Conservation (phyloP, 23 red algal species). For the Cyanidiococcus yangmingshanensis region DNA sequence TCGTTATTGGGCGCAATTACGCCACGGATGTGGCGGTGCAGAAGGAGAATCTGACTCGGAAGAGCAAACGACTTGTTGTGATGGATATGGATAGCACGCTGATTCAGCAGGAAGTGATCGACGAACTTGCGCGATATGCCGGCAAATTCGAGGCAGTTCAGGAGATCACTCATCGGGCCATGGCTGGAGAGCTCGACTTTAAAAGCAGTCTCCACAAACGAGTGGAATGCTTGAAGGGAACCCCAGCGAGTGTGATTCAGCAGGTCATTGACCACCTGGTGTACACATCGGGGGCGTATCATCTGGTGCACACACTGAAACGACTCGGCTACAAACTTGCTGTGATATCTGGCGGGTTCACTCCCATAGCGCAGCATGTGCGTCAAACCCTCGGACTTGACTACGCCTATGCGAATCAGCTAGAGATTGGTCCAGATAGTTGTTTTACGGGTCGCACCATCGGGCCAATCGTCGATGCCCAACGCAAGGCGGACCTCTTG, state of each 20-base stretch:
- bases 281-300: conserved; percentile 69
- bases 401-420: conserved; percentile 78
- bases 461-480: conserved; percentile 80
- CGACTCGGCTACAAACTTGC: conserved; percentile 84
- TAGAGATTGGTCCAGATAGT: conserved; percentile 71
- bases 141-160: conserved; percentile 83
- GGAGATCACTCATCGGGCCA: conserved; percentile 81
- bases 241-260: conserved; percentile 47
- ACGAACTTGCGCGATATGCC: conserved; percentile 87
- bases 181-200: conserved; percentile 88
- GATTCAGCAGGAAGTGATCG: conserved; percentile 99
- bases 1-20: conserved; percentile 43
- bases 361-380: conserved; percentile 67
- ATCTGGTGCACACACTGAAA: conserved; percentile 66
- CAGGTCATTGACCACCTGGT: conserved; percentile 79
- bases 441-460: conserved; percentile 73
- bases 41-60: conserved; percentile 54
- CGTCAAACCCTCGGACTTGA: conserved; percentile 59
- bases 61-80: conserved; percentile 78
- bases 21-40: conserved; percentile 78
- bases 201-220: conserved; percentile 62
- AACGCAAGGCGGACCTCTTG: conserved; percentile 89
- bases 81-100: conserved; percentile 98
- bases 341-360: conserved; percentile 90
- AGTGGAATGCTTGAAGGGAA: conserved; percentile 58